Evolutionary conservation across 139 green algal genomes (phyloP).

Genomic region (Axilococcus clingmanii): DNA sequence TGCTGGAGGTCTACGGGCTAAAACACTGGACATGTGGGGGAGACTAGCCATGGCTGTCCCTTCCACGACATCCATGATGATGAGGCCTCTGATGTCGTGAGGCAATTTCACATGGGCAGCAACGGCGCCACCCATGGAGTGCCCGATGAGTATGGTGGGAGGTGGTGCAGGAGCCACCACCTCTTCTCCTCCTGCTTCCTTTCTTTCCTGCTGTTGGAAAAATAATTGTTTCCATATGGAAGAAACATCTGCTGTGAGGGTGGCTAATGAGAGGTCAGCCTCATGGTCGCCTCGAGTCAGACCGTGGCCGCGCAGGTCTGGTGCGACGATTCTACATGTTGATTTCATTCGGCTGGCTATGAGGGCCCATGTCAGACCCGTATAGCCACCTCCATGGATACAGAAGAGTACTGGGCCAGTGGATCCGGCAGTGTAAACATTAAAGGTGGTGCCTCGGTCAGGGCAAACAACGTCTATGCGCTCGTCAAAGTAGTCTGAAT

Average conservation of each 20-base stretch:
- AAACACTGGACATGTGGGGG: constrained; percentile 61
- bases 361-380: constrained; percentile 71
- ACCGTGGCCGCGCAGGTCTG: constrained; percentile 75
- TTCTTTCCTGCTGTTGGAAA: too few relatives aligned
- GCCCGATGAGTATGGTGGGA: constrained; percentile 64
- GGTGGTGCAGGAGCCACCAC: not conserved
- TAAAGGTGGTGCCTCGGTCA: constrained; percentile 36
- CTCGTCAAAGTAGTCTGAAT: constrained; percentile 20
- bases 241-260: constrained; percentile 48
- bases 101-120: constrained; percentile 31
- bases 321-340: constrained; percentile 58
- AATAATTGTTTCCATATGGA: constrained; percentile 57
- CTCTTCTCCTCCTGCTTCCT: not conserved
- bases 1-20: constrained; percentile 37
- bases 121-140: constrained; percentile 82
- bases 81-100: constrained; percentile 51
- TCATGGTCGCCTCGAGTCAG: constrained; percentile 36
- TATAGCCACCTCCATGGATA: constrained; percentile 82
- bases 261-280: constrained; percentile 56
- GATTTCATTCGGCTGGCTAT: constrained; percentile 52
- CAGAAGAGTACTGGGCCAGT: constrained; percentile 55
- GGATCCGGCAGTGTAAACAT: constrained; percentile 55
- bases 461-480: constrained; percentile 1
- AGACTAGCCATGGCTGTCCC: constrained; percentile 71
- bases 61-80: constrained; percentile 92